These are phyloP conservation scores for Coemansia interrupta DNA, from an alignment of 192 early-diverging fungal genomes.

Conservation along the genomic window DNA sequence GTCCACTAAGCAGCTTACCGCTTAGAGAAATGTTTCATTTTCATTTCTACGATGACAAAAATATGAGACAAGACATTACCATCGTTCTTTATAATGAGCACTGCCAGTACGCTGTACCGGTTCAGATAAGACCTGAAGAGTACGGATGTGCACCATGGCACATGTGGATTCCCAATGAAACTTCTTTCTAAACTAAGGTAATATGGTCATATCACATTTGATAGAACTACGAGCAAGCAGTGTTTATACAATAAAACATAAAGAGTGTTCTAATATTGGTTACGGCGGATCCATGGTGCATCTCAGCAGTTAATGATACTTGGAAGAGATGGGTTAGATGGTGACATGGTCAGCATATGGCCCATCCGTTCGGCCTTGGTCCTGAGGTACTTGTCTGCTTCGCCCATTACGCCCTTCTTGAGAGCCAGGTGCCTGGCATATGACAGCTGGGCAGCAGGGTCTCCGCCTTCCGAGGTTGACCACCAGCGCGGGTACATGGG, in stretches of 20 bases:
- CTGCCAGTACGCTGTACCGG: no score
- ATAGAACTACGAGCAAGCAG: no score
- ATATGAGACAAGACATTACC: no score
- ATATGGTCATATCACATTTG: no score
- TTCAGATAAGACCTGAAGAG: neutral
- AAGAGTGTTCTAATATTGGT: no score
- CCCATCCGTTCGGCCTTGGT: slow-evolving; percentile 91
- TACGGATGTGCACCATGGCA: neutral
- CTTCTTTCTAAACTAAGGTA: no score
- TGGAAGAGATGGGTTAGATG: neutral
- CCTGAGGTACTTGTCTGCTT: slow-evolving; percentile 80
- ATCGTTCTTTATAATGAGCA: no score
- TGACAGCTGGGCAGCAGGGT: slow-evolving; percentile 22
- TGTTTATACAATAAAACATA: no score
- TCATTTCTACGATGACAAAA: neutral
- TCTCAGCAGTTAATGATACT: slow-evolving; percentile 1
- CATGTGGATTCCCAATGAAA: no score
- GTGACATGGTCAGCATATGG: slow-evolving; percentile 63
- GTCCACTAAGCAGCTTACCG: neutral
- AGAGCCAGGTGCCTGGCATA: slow-evolving; percentile 29
- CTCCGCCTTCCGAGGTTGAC: slow-evolving; percentile 41
- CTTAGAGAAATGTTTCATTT: neutral
- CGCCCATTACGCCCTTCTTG: slow-evolving; percentile 46
- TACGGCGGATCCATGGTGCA: no score
- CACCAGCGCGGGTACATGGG: slow-evolving; percentile 91